Conservation (phyloP, 176 grass and related monocot species). For the Bolboschoenus planiculmis region DNA sequence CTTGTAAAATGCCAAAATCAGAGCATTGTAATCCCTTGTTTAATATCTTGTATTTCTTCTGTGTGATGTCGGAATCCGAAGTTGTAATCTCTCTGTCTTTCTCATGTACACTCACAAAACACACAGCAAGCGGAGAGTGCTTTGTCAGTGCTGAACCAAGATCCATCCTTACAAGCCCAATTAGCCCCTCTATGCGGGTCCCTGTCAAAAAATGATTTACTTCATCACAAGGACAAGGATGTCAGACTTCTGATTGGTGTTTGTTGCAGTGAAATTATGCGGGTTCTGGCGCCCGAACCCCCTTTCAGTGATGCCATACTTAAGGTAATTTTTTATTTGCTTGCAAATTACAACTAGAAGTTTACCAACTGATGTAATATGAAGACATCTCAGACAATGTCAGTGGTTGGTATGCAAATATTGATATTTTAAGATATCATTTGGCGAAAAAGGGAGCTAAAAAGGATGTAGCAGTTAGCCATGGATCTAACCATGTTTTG, state of each 20-base stretch:
- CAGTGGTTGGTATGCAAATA: neutral
- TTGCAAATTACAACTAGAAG: neutral
- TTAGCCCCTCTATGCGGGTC: slow-evolving; percentile 59
- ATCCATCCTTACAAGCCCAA: slow-evolving; percentile 49
- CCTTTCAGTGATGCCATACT: slow-evolving; percentile 80
- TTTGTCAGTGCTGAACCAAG: slow-evolving; percentile 70
- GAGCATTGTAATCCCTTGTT: neutral
- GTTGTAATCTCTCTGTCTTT: neutral
- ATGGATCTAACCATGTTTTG: neutral
- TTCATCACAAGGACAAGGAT: slow-evolving; percentile 89
- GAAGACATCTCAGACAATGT: neutral
- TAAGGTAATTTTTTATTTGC: slow-evolving; percentile 53
- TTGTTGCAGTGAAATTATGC: slow-evolving; percentile 90
- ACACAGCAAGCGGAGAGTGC: slow-evolving; percentile 78
- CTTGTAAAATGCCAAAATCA: neutral
- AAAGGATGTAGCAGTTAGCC: neutral
- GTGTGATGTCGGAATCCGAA: neutral
- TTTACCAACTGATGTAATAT: neutral
- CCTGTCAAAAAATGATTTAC: slow-evolving; percentile 57
- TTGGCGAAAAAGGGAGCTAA: neutral
- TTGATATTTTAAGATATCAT: neutral
- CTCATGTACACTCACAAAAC: neutral
- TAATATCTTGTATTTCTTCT: neutral
- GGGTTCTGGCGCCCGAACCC: slow-evolving; percentile 77
- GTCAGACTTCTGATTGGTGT: slow-evolving; percentile 76